These are phyloP conservation scores for Bidens hawaiensis DNA, from an alignment of 140 eudicot genomes.

Conservation along the genomic window DNA sequence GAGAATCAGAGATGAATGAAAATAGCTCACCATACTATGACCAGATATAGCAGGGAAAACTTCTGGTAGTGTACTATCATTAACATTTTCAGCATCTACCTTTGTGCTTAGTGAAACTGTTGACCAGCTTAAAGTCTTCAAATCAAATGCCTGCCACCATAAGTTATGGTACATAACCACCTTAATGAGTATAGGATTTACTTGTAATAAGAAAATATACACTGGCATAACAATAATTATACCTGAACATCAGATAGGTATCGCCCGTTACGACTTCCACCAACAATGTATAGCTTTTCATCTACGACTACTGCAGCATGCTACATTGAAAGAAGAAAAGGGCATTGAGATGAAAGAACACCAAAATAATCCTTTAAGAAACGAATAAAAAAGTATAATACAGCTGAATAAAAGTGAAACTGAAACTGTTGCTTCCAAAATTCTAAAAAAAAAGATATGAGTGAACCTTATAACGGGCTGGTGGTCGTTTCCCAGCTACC, in stretches of 20 bases:
- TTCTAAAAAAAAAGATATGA: not conserved
- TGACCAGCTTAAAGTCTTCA: constrained; percentile 74
- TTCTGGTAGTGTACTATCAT: constrained; percentile 28
- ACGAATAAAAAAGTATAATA: too few species aligned
- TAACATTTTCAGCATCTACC: constrained; percentile 20
- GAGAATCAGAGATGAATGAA: too few species aligned
- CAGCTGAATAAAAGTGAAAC: too few species aligned
- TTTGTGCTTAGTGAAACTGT: constrained; percentile 39
- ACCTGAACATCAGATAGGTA: constrained; percentile 91
- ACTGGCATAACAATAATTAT: constrained; percentile 1
- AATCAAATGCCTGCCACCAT: constrained; percentile 64
- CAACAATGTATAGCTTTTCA: constrained; percentile 61
- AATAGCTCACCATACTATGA: constrained; percentile 76
- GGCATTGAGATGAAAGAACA: constrained; percentile 2
- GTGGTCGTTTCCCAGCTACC: constrained; percentile 61
- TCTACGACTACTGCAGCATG: constrained; percentile 79
- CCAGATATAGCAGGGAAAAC: constrained; percentile 71
- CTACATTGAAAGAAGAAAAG: constrained; percentile 36
- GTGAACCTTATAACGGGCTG: constrained; percentile 87
- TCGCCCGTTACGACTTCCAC: constrained; percentile 97
- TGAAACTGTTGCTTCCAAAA: not conserved
- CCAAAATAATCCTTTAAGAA: not conserved
- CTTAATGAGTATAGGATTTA: not conserved
- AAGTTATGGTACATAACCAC: too few species aligned
- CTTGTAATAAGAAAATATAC: constrained; percentile 7